Conservation (phyloP, 139 green algal species). For the Coelastrella sp. region DNA sequence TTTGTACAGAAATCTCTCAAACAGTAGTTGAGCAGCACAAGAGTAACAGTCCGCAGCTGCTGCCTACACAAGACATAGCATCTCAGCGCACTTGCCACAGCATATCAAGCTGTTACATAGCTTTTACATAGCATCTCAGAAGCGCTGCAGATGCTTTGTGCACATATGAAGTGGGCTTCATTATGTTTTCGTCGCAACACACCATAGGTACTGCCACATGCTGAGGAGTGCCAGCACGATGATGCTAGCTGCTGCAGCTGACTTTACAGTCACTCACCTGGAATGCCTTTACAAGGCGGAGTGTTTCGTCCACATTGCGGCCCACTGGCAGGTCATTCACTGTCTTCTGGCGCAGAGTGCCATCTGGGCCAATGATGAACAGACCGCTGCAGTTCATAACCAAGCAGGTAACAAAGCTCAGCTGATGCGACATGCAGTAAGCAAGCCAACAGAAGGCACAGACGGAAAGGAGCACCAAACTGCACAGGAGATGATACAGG, state of each 20-base stretch:
- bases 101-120: neutral
- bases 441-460: neutral
- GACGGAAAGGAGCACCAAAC: neutral
- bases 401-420: neutral
- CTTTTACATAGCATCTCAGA: neutral
- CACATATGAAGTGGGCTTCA: no score
- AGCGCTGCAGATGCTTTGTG: no score
- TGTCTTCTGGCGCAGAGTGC: constrained; percentile 95
- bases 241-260: neutral
- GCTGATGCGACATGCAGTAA: neutral
- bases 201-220: neutral
- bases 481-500: no score
- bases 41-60: neutral
- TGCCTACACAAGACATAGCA: neutral
- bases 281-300: constrained; percentile 92
- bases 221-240: neutral
- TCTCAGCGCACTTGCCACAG: neutral
- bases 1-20: no score
- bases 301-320: constrained; percentile 92
- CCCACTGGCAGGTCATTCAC: constrained; percentile 94
- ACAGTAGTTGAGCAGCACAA: neutral
- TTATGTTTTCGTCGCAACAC: no score
- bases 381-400: constrained; percentile 67
- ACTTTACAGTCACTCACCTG: constrained; percentile 66
- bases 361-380: constrained; percentile 94